These are phyloP conservation scores for Aspergillus jensenii DNA, from an alignment of 2,329 filamentous ascomycete genomes.

Conservation along the genomic window DNA sequence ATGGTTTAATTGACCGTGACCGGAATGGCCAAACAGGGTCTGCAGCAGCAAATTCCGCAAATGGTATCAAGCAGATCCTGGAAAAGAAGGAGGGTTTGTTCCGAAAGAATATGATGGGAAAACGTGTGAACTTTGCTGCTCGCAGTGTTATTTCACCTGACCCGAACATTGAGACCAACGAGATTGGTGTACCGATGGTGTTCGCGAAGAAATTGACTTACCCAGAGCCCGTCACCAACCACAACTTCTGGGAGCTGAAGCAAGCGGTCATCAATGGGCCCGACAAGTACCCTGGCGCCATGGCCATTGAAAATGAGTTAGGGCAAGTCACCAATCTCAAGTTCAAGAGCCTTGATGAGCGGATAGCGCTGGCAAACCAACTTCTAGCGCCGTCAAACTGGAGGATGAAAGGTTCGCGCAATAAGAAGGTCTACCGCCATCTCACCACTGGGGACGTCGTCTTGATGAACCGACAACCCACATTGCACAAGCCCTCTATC, in stretches of 20 bases:
- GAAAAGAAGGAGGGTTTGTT: slow-evolving; percentile 99
- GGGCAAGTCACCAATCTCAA: slow-evolving; percentile 86
- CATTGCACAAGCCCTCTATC: slow-evolving; percentile 96
- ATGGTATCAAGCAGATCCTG: slow-evolving; percentile 95
- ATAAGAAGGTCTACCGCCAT: slow-evolving; percentile 96
- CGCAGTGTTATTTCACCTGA: slow-evolving; percentile 97
- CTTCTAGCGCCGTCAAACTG: slow-evolving; percentile 80
- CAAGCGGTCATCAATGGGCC: slow-evolving; percentile 94
- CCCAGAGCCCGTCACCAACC: slow-evolving; percentile 93
- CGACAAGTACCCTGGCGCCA: slow-evolving; percentile 89
- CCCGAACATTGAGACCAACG: slow-evolving; percentile 97
- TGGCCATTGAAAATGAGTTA: slow-evolving; percentile 93
- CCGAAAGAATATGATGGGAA: slow-evolving; percentile 99
- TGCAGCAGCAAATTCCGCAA: slow-evolving; percentile 75
- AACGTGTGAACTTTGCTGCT: slow-evolving; percentile 97
- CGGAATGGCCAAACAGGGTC: slow-evolving; percentile 79
- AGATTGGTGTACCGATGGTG: slow-evolving; percentile 97
- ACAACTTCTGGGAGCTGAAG: slow-evolving; percentile 95
- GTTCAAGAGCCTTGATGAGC: slow-evolving; percentile 84
- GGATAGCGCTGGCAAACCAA: slow-evolving; percentile 86
- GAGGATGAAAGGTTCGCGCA: slow-evolving; percentile 71
- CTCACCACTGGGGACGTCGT: slow-evolving; percentile 96
- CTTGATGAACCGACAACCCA: slow-evolving; percentile 97
- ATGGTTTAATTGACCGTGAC: slow-evolving; percentile 87
- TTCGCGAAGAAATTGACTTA: slow-evolving; percentile 96